Evolutionary conservation across 371 early-diverging fungal species (phyloP).

Genomic region (Scutellospora calospora): DNA sequence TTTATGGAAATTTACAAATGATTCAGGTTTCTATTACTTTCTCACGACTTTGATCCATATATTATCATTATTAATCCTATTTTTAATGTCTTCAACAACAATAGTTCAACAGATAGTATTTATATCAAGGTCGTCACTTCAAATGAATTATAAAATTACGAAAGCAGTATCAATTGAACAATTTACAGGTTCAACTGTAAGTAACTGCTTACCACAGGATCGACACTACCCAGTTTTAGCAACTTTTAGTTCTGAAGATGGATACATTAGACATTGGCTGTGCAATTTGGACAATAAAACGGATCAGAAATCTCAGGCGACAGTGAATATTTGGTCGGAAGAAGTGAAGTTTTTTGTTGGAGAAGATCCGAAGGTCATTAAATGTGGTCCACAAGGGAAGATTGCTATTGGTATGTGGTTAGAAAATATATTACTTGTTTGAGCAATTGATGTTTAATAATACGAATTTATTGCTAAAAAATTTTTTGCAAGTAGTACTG

Average conservation of each 20-base stretch:
- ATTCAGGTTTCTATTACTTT: neutral
- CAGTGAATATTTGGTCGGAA: neutral
- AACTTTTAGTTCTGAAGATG: constrained; percentile 29
- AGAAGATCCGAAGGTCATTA: neutral
- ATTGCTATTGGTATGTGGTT: constrained; percentile 34
- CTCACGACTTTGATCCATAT: neutral
- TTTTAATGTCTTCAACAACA: neutral
- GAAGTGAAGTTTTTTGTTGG: constrained; percentile 7
- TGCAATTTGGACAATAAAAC: neutral
- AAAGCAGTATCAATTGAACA: constrained; percentile 27
- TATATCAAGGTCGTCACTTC: constrained; percentile 15
- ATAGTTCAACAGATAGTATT: neutral
- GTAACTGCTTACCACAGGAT: neutral
- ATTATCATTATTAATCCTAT: neutral
- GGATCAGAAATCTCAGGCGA: neutral
- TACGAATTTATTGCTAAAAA: neutral
- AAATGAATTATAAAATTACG: neutral
- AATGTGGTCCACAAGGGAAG: constrained; percentile 39
- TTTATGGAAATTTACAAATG: constrained; percentile 23
- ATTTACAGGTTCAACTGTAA: constrained; percentile 17
- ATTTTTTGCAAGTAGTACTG: neutral
- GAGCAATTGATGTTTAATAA: neutral
- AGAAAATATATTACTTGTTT: no score
- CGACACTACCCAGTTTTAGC: constrained; percentile 11
- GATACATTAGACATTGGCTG: constrained; percentile 33